These are phyloP conservation scores for Ambrosiella xylebori DNA, from an alignment of 2,329 filamentous ascomycete species.

Conservation along the genomic window DNA sequence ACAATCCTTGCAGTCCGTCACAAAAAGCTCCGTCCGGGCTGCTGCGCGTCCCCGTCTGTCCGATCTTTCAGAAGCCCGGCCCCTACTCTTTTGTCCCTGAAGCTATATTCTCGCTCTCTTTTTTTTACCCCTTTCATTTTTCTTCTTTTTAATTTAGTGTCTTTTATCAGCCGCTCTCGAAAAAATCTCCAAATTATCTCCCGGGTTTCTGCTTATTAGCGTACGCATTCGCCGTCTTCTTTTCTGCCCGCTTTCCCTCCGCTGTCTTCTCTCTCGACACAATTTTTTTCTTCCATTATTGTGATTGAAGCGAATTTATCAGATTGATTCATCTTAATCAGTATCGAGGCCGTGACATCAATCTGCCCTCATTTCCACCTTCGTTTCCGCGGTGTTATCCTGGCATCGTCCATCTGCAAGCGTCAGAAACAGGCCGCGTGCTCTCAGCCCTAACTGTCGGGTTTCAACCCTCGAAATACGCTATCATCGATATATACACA, in stretches of 20 bases:
- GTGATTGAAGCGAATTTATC: not conserved
- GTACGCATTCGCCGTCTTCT: not conserved
- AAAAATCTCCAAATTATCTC: not conserved
- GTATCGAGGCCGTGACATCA: not conserved
- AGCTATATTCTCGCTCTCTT: not conserved
- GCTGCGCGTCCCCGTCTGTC: not conserved
- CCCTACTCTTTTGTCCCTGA: not conserved
- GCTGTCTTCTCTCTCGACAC: not conserved
- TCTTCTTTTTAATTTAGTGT: not conserved
- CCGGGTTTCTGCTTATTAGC: conserved; percentile 1
- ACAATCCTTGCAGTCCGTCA: too few relatives aligned
- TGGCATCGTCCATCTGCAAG: not conserved
- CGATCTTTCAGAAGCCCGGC: not conserved
- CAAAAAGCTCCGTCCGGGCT: not conserved
- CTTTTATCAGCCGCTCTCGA: not conserved
- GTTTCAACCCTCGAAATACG: not conserved
- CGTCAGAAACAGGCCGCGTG: not conserved
- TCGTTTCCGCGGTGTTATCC: not conserved
- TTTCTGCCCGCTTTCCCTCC: not conserved
- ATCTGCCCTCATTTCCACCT: not conserved
- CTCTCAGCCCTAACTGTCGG: not conserved
- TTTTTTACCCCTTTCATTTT: not conserved
- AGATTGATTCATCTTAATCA: not conserved
- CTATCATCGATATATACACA: not conserved
- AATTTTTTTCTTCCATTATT: not conserved